These are phyloP conservation scores for Pilatotrama ljubarskyi DNA, from an alignment of 768 basidiomycete species.

Conservation along the genomic window DNA sequence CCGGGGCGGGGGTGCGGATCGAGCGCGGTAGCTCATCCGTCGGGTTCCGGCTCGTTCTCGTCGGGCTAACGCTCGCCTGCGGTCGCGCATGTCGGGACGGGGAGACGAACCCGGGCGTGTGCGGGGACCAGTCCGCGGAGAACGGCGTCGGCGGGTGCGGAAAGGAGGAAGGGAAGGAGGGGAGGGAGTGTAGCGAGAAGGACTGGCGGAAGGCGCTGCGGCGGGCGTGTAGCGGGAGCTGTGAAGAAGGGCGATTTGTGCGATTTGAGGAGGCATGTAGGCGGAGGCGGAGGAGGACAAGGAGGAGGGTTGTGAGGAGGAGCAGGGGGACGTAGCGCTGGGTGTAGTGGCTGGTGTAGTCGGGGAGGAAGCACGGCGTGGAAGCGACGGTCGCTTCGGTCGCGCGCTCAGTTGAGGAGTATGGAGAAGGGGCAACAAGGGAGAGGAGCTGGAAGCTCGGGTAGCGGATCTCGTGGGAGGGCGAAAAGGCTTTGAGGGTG, in stretches of 20 bases:
- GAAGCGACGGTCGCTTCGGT: constrained; percentile 52
- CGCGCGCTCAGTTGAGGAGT: too few species aligned
- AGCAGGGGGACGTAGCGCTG: constrained; percentile 64
- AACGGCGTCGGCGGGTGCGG: constrained; percentile 16
- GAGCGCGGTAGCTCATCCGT: constrained; percentile 9
- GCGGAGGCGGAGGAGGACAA: constrained; percentile 48
- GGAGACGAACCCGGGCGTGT: constrained; percentile 13
- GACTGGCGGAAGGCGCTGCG: constrained; percentile 6
- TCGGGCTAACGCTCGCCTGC: constrained; percentile 17
- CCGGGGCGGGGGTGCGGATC: constrained; percentile 5
- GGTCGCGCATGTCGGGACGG: not conserved
- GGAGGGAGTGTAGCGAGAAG: constrained; percentile 20
- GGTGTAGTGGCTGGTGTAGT: constrained; percentile 60
- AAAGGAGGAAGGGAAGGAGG: not conserved
- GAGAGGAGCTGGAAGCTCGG: constrained; percentile 90
- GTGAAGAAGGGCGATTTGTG: not conserved
- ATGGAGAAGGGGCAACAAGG: constrained; percentile 42
- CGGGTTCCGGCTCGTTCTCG: constrained; percentile 21
- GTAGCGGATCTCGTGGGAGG: constrained; percentile 63
- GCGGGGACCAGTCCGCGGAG: constrained; percentile 18
- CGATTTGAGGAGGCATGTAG: too few species aligned
- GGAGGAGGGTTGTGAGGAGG: constrained; percentile 49
- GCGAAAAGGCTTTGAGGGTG: constrained; percentile 86
- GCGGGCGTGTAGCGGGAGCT: constrained; percentile 8
- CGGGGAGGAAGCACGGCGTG: constrained; percentile 76